These are phyloP conservation scores for Candida corydali DNA, from an alignment of 805 yeast genomes.

Conservation along the genomic window DNA sequence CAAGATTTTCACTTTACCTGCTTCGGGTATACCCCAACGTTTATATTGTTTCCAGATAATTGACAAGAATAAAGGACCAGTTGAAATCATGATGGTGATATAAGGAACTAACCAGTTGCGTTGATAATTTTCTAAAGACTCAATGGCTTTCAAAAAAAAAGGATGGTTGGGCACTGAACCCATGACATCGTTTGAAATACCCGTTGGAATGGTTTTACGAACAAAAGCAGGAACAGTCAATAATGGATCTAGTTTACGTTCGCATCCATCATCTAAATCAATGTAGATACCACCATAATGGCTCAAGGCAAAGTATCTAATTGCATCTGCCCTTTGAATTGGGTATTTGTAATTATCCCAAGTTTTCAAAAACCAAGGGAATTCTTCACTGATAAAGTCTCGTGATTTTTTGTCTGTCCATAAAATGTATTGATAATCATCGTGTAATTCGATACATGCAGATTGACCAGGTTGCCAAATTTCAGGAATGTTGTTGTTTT, in stretches of 20 bases:
- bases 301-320: constrained; percentile 76
- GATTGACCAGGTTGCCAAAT: constrained; percentile 77
- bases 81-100: constrained; percentile 86
- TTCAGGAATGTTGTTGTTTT: constrained; percentile 72
- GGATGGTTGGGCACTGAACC: constrained; percentile 86
- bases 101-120: constrained; percentile 81
- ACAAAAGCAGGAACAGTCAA: constrained; percentile 81
- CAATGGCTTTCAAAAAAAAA: constrained; percentile 68
- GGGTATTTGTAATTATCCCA: constrained; percentile 77
- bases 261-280: constrained; percentile 88
- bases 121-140: constrained; percentile 55
- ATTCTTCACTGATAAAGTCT: constrained; percentile 71
- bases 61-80: constrained; percentile 86
- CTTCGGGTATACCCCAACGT: constrained; percentile 69
- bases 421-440: constrained; percentile 80
- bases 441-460: constrained; percentile 72
- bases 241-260: constrained; percentile 72
- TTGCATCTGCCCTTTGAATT: constrained; percentile 87
- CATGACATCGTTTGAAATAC: constrained; percentile 91
- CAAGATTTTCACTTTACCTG: constrained; percentile 63
- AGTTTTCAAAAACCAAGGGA: constrained; percentile 80
- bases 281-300: constrained; percentile 89
- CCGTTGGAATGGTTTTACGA: constrained; percentile 84
- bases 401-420: constrained; percentile 90
- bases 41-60: constrained; percentile 86